A percentile compares a stretch with the other conserved stretches of the same genome.
phyloP scores from a whole-genome alignment of 2,329 filamentous ascomycete genomes.

The Pseudonectria buxi region DNA sequence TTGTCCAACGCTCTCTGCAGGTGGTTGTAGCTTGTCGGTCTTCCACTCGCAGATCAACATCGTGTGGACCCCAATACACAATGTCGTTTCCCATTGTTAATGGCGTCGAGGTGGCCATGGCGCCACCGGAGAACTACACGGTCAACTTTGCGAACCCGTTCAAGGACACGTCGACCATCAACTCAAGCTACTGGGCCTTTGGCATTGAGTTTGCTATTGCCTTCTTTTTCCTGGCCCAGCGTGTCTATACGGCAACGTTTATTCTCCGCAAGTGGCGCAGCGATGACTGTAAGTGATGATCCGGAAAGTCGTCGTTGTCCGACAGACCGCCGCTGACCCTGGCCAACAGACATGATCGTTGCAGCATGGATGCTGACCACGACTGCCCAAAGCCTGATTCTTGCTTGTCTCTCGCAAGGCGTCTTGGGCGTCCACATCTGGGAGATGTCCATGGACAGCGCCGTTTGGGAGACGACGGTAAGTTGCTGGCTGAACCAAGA shows the following conservation, averaged over 20 bases:
- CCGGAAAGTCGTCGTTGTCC: not conserved
- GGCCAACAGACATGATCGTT: slow-evolving; percentile 1
- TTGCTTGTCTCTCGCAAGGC: not conserved
- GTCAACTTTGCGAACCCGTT: slow-evolving; percentile 25
- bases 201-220: slow-evolving; percentile 10
- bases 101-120: slow-evolving; percentile 17
- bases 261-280: slow-evolving; percentile 3
- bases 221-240: slow-evolving; percentile 15
- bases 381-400: not conserved
- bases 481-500: not conserved
- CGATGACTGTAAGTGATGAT: slow-evolving; percentile 7
- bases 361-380: slow-evolving; percentile 2
- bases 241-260: slow-evolving; percentile 21
- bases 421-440: slow-evolving; percentile 16
- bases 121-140: slow-evolving; percentile 21
- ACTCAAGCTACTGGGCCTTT: slow-evolving; percentile 17
- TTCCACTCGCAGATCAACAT: too few species aligned
- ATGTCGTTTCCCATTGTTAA: slow-evolving; percentile 15
- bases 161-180: slow-evolving; percentile 6
- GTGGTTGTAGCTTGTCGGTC: too few species aligned
- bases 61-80: too few species aligned
- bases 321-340: not conserved
- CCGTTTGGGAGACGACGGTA: slow-evolving; percentile 1
- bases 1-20: too few species aligned
- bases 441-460: slow-evolving; percentile 15